phyloP scores from a whole-genome alignment of 495 filamentous ascomycete species.

The Xylaria palmicola region DNA sequence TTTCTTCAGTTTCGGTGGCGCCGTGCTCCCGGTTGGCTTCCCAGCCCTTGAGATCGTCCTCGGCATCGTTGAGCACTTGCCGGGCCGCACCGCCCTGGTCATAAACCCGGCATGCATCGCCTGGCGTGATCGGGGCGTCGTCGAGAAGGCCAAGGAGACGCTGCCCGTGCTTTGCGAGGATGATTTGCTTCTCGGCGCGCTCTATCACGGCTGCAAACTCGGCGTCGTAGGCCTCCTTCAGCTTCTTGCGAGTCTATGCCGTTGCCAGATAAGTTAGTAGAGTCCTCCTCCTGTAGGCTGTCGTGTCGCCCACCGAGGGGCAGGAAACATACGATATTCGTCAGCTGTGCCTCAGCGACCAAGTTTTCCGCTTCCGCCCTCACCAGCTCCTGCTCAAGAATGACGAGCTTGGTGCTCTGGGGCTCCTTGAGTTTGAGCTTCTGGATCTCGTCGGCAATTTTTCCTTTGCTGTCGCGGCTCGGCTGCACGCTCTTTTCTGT shows the following conservation, averaged over 20 bases:
- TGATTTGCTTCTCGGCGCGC: constrained; percentile 92
- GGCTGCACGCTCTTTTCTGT: constrained; percentile 94
- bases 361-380: constrained; percentile 91
- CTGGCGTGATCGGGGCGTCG: constrained; percentile 85
- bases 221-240: constrained; percentile 88
- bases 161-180: constrained; percentile 85
- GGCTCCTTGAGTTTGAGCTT: constrained; percentile 89
- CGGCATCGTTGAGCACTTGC: constrained; percentile 88
- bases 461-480: constrained; percentile 76
- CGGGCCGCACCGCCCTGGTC: constrained; percentile 62
- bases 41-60: constrained; percentile 82
- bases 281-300: neutral
- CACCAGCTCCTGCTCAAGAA: constrained; percentile 92
- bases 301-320: neutral
- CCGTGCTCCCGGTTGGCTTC: constrained; percentile 31
- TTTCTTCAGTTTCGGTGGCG: neutral
- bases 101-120: constrained; percentile 69
- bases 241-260: constrained; percentile 77
- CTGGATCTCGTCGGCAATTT: constrained; percentile 86
- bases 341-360: constrained; percentile 95
- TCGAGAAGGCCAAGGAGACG: constrained; percentile 86
- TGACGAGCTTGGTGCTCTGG: constrained; percentile 67
- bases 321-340: constrained; percentile 68
- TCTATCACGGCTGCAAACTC: constrained; percentile 88
- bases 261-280: constrained; percentile 10